Evolutionary conservation across 2,329 filamentous ascomycete genomes (phyloP).

Genomic region (Claviceps capensis): DNA sequence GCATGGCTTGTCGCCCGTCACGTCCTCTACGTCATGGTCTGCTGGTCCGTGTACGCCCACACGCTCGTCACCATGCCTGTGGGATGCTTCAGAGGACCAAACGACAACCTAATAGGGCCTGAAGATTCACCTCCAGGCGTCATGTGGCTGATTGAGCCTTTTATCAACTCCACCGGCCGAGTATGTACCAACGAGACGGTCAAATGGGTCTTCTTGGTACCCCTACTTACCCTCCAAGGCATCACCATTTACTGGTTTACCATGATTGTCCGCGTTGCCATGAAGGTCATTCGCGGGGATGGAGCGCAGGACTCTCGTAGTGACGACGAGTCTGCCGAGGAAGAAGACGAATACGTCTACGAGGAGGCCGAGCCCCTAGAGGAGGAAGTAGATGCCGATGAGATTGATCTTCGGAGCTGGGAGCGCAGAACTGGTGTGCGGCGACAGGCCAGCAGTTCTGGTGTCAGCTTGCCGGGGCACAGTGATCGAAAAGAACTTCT

Average conservation of each 20-base stretch:
- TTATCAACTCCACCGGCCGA: conserved; percentile 53
- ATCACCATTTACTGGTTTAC: conserved; percentile 80
- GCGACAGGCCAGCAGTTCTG: conserved; percentile 38
- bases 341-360: conserved; percentile 38
- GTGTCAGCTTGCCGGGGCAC: conserved; percentile 55
- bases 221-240: conserved; percentile 64
- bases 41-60: conserved; percentile 67
- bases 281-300: conserved; percentile 62
- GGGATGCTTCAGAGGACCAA: conserved; percentile 57
- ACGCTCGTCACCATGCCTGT: conserved; percentile 46
- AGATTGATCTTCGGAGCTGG: conserved; percentile 52
- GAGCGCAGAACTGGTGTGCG: conserved; percentile 42
- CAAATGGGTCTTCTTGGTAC: conserved; percentile 60
- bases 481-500: conserved; percentile 70
- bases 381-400: conserved; percentile 63
- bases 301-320: conserved; percentile 76
- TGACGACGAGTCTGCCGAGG: conserved; percentile 58
- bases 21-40: conserved; percentile 62
- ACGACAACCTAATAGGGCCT: conserved; percentile 40
- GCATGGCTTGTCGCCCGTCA: conserved; percentile 79
- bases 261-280: conserved; percentile 74
- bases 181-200: conserved; percentile 73
- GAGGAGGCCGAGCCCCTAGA: conserved; percentile 47
- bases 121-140: conserved; percentile 34
- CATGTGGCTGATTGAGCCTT: conserved; percentile 58